Conservation (phyloP, 805 yeast genomes). For the Candida yuanshanica region DNA sequence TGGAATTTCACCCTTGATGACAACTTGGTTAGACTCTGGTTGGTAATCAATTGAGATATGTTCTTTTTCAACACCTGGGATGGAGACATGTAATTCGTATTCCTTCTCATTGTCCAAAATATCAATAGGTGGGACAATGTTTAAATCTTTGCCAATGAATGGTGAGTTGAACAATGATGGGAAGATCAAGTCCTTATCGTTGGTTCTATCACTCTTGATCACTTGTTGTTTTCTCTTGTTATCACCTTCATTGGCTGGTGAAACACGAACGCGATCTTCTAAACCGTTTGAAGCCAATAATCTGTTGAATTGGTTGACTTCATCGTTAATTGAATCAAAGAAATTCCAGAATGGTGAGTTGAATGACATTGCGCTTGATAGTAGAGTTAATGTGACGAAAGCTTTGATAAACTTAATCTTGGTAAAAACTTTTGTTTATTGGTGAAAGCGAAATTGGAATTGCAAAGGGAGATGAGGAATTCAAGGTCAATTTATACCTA, state of each 20-base stretch:
- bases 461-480: neutral
- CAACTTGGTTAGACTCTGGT: constrained; percentile 36
- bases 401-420: neutral
- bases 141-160: constrained; percentile 16
- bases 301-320: constrained; percentile 34
- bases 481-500: neutral
- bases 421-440: neutral
- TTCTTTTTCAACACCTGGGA: constrained; percentile 45
- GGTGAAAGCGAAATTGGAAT: neutral
- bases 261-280: constrained; percentile 18
- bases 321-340: constrained; percentile 37
- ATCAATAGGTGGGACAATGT: constrained; percentile 39
- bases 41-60: constrained; percentile 41
- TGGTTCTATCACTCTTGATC: constrained; percentile 2
- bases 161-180: constrained; percentile 25
- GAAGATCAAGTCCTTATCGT: constrained; percentile 9
- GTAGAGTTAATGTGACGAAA: neutral
- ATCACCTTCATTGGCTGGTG: constrained; percentile 10
- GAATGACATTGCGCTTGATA: constrained; percentile 18
- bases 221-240: constrained; percentile 5
- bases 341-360: constrained; percentile 39
- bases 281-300: constrained; percentile 26
- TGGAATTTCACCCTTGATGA: constrained; percentile 40
- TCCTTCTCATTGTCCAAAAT: constrained; percentile 37
- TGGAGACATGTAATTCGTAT: constrained; percentile 37